Conservation (phyloP, 78 protist genomes). For the Speleostelium caveatum region DNA sequence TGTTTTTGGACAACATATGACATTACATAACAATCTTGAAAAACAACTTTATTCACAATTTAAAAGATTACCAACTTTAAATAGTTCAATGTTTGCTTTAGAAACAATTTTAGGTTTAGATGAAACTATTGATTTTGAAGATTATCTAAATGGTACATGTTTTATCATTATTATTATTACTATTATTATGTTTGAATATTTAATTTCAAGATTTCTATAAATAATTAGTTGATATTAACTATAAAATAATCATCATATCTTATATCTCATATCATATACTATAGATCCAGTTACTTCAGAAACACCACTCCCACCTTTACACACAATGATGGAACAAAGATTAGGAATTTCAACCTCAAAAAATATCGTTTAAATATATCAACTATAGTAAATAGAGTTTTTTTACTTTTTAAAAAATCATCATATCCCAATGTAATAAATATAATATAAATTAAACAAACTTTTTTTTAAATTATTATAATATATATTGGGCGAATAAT, state of each 20-base stretch:
- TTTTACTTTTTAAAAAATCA: no score
- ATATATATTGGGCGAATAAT: no score
- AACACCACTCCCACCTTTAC: conserved; percentile 49
- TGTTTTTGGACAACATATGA: conserved; percentile 65
- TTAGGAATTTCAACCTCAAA: conserved; percentile 30
- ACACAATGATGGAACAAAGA: conserved; percentile 37
- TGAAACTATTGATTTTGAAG: conserved; percentile 70
- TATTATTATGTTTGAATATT: neutral
- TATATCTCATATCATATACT: neutral
- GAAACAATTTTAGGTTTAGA: conserved; percentile 65
- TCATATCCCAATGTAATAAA: no score
- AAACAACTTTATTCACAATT: conserved; percentile 74
- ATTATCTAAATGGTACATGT: conserved; percentile 30
- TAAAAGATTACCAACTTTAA: conserved; percentile 71
- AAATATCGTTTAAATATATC: conserved; percentile 17
- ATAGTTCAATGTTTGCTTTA: conserved; percentile 58
- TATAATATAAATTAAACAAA: no score
- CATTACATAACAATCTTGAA: conserved; percentile 31
- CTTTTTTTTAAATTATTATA: no score
- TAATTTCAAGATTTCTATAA: neutral
- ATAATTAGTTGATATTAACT: no score
- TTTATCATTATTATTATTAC: neutral
- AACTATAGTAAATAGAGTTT: no score
- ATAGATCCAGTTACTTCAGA: conserved; percentile 58
- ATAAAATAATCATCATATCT: neutral